Evolutionary conservation across 2,329 filamentous ascomycete genomes (phyloP), one percentile per base, ranked within the genome.

Genomic region (Diaporthe caulivora): DNA sequence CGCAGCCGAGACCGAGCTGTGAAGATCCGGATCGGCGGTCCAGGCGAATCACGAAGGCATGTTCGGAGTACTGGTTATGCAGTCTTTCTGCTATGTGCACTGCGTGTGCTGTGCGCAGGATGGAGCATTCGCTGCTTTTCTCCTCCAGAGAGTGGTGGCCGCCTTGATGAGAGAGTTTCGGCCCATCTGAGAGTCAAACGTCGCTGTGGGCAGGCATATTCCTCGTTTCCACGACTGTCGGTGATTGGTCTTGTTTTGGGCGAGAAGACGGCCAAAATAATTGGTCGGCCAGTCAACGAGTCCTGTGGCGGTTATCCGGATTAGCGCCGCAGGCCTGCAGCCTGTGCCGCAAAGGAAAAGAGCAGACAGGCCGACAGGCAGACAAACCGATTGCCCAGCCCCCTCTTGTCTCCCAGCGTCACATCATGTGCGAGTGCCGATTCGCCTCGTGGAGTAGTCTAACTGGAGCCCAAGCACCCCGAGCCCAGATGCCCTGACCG

Each of bases 281-380:
- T 69, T 69, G 68, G 54, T 67, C 68, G 72, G 72, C 72, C 31
- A 26, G 51, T 37, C 68, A 71, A 58, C 72, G 29, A 73, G 67
- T 67, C 18, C 40, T 40, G 9, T 53, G 24, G 47, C 47, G n/a
- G 44, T 62, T n/a, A 44, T 40, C n/a, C 47, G 47, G 51, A 44
- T 67, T 73, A 65, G 67, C 72, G 72, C 68, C 51, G 37, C 54
- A 37, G 47, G 34, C 29, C 47, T 62, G 55, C 68, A 60, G 57
- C 37, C 13, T 13, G 34, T 34, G 37, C 37, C 6, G 37, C 37
- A 10, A 2, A 40, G 37, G 37, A 5, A 49, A 57, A 11, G 21
- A 24, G 15, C 55, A 29, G 57, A 47, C 37, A 58, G 40, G 40
- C 67, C 58, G 44, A 44, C 51, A 58, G 40, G 40, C 67, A 70